Conservation (phyloP, 768 basidiomycete genomes). For the Suillus brevipes region DNA sequence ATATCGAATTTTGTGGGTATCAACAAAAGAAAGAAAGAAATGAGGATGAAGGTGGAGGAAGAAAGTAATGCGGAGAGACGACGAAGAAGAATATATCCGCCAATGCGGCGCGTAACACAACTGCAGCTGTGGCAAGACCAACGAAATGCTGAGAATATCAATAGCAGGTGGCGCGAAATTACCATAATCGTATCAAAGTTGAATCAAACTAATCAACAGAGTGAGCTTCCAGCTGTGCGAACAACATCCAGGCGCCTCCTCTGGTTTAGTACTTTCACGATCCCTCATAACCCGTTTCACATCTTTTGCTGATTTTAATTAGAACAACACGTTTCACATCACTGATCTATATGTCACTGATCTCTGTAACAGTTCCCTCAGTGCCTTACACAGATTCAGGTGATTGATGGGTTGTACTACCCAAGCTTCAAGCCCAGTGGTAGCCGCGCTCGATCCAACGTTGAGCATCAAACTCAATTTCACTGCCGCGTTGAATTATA, state of each 20-base stretch:
- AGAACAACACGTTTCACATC: constrained; percentile 4
- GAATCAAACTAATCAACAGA: neutral
- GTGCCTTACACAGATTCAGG: neutral
- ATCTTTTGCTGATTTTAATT: constrained; percentile 2
- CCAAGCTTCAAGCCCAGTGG: neutral
- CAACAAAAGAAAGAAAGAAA: constrained; percentile 23
- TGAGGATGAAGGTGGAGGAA: constrained; percentile 13
- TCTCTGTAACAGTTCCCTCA: neutral
- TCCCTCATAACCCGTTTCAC: neutral
- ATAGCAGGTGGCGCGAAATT: neutral
- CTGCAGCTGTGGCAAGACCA: constrained; percentile 3
- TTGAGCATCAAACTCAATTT: neutral
- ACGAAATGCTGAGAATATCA: constrained; percentile 4
- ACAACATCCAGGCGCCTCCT: neutral
- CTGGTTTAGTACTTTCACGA: neutral
- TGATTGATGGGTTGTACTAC: neutral
- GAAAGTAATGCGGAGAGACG: constrained; percentile 7
- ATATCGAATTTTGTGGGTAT: constrained; percentile 37
- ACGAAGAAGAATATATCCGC: constrained; percentile 7
- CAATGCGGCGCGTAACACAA: constrained; percentile 3
- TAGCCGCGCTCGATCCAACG: neutral
- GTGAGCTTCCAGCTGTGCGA: neutral
- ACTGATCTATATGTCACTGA: neutral
- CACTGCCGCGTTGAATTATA: neutral
- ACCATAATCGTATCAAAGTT: neutral